phyloP scores from a whole-genome alignment of 1,139 yeast species.

The Magnusiomyces sp. region DNA sequence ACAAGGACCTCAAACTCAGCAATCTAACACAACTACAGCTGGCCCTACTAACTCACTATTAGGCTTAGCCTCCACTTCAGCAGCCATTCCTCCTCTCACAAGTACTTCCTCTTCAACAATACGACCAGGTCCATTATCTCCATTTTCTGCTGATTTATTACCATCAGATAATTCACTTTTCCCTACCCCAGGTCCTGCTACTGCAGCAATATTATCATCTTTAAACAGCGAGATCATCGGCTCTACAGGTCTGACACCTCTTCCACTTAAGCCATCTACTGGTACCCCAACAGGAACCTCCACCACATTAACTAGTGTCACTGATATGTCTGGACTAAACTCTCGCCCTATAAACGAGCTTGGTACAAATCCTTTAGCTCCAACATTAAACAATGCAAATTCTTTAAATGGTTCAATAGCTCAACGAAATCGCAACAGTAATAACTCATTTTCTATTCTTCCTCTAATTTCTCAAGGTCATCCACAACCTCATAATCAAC shows the following conservation, averaged over 20 bases:
- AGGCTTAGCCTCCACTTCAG: conserved; percentile 4
- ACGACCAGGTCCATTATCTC: conserved; percentile 30
- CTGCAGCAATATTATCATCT: conserved; percentile 30
- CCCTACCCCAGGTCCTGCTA: conserved; percentile 33
- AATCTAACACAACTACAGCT: conserved; percentile 4
- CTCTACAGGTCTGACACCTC: conserved; percentile 13
- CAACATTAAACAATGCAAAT: background rate
- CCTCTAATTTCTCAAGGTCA: background rate
- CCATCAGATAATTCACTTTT: conserved; percentile 31
- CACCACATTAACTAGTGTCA: background rate
- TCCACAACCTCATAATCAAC: background rate
- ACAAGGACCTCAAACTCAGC: conserved; percentile 25
- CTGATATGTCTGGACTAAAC: background rate
- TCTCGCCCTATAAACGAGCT: background rate
- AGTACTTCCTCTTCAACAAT: conserved; percentile 6
- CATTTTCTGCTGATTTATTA: conserved; percentile 14
- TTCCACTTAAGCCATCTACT: conserved; percentile 1
- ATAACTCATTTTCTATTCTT: background rate
- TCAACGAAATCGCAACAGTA: background rate
- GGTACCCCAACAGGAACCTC: background rate
- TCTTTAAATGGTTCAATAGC: no score
- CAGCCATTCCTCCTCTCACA: background rate
- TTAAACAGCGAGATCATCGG: conserved; percentile 16
- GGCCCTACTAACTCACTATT: conserved; percentile 6
- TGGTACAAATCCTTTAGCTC: background rate